A percentile compares a stretch with the other conserved stretches of the same genome.
Conservation (phyloP, 2,329 filamentous ascomycete genomes). For the Pseudopyricularia cyperi region DNA sequence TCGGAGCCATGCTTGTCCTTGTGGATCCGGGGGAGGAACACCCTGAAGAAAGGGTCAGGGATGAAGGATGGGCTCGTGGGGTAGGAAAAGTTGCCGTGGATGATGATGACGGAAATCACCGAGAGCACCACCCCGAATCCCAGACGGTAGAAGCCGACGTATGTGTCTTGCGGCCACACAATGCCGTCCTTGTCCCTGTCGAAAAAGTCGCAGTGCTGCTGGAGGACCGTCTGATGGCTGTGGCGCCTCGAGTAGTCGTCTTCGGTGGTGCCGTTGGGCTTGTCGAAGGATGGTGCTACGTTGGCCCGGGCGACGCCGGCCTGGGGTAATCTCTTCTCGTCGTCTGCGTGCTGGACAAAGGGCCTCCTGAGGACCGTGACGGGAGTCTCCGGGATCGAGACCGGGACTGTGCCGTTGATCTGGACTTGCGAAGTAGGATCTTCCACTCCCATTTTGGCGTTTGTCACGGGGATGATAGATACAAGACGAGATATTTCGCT, state of each 20-base stretch:
- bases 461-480: background rate
- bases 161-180: background rate
- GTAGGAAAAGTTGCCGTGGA: conserved; percentile 1
- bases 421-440: background rate
- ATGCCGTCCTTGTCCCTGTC: background rate
- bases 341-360: background rate
- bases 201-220: background rate
- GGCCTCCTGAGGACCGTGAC: background rate
- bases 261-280: background rate
- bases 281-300: background rate
- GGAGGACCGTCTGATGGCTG: background rate
- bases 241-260: background rate
- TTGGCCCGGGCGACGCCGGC: background rate
- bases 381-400: background rate
- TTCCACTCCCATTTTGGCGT: background rate
- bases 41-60: background rate
- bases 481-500: no score
- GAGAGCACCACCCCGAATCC: background rate
- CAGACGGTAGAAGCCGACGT: conserved; percentile 1
- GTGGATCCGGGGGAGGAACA: conserved; percentile 24
- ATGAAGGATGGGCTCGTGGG: background rate
- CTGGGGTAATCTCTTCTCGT: background rate
- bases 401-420: background rate
- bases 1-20: conserved; percentile 33
- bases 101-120: background rate